Evolutionary conservation across 2,329 filamentous ascomycete genomes (phyloP).

Genomic region (Penicillium sp.): DNA sequence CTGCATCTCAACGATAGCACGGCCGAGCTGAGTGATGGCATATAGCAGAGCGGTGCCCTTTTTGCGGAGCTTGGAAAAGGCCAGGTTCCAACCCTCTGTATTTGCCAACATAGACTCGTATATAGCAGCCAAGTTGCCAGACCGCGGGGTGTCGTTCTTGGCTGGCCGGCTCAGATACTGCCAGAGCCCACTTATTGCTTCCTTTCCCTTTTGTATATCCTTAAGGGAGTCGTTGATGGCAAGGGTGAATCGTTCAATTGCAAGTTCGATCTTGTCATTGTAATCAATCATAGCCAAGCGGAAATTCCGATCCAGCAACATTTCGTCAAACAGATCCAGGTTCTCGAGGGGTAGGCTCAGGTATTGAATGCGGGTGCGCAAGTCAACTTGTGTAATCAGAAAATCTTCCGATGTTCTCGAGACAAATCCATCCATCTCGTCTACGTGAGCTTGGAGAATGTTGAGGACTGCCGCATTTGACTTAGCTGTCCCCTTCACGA

Average conservation of each 20-base stretch:
- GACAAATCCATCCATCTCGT: constrained; percentile 90
- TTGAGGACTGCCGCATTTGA: constrained; percentile 85
- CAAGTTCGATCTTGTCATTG: constrained; percentile 89
- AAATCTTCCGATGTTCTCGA: constrained; percentile 87
- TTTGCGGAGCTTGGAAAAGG: constrained; percentile 75
- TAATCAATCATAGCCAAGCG: constrained; percentile 81
- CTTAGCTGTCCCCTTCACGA: constrained; percentile 84
- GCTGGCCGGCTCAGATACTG: constrained; percentile 73
- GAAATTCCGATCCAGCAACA: constrained; percentile 84
- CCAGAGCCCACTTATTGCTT: constrained; percentile 76
- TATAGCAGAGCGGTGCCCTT: constrained; percentile 73
- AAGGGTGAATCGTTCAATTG: constrained; percentile 76
- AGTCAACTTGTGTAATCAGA: constrained; percentile 75
- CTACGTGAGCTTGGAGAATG: constrained; percentile 89
- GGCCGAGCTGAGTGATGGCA: constrained; percentile 72
- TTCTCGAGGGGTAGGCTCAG: constrained; percentile 85
- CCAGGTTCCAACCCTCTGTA: constrained; percentile 84
- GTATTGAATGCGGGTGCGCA: constrained; percentile 78
- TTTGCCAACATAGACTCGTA: constrained; percentile 92
- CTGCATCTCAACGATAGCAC: constrained; percentile 84
- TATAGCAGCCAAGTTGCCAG: constrained; percentile 70
- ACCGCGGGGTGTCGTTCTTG: constrained; percentile 62
- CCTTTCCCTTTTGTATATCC: constrained; percentile 78
- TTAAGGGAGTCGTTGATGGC: constrained; percentile 77
- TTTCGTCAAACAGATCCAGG: constrained; percentile 79